Evolutionary conservation across 2,329 filamentous ascomycete species (phyloP).

Genomic region (Zopfia rhizophila): DNA sequence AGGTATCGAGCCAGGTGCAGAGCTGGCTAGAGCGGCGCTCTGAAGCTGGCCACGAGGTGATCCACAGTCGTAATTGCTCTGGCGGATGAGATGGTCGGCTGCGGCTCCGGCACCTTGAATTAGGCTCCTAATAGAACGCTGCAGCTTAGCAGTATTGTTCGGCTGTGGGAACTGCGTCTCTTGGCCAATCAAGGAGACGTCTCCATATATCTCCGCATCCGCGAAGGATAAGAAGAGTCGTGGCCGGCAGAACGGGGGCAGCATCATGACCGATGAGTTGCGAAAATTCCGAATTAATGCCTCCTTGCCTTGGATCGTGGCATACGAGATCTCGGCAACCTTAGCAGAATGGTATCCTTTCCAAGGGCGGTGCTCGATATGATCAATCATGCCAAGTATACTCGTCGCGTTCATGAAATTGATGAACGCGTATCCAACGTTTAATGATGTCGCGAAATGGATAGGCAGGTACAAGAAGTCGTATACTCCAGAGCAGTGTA

Average conservation of each 20-base stretch:
- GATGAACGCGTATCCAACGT: constrained; percentile 96
- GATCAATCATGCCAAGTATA: constrained; percentile 42
- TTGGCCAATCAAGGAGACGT: constrained; percentile 65
- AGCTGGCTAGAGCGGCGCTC: no score
- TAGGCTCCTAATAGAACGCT: constrained; percentile 86
- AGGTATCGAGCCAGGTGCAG: no score
- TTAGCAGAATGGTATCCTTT: constrained; percentile 86
- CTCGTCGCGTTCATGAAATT: constrained; percentile 80
- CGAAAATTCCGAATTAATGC: constrained; percentile 94
- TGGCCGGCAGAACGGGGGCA: constrained; percentile 81
- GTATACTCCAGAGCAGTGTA: constrained; percentile 82
- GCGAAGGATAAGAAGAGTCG: constrained; percentile 68
- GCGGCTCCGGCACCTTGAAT: constrained; percentile 78
- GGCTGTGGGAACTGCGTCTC: constrained; percentile 81
- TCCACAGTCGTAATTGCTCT: constrained; percentile 83
- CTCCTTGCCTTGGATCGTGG: constrained; percentile 94
- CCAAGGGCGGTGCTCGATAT: constrained; percentile 61
- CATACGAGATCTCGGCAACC: constrained; percentile 90
- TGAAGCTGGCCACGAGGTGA: constrained; percentile 66
- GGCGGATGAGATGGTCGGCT: constrained; percentile 78
- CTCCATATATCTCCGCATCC: constrained; percentile 54
- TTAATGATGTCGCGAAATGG: constrained; percentile 62
- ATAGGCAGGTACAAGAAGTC: constrained; percentile 97
- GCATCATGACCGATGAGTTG: constrained; percentile 95
- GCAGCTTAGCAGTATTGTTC: constrained; percentile 88